Evolutionary conservation across 257 asterid species (phyloP).

Genomic region (Plantago elongata): DNA sequence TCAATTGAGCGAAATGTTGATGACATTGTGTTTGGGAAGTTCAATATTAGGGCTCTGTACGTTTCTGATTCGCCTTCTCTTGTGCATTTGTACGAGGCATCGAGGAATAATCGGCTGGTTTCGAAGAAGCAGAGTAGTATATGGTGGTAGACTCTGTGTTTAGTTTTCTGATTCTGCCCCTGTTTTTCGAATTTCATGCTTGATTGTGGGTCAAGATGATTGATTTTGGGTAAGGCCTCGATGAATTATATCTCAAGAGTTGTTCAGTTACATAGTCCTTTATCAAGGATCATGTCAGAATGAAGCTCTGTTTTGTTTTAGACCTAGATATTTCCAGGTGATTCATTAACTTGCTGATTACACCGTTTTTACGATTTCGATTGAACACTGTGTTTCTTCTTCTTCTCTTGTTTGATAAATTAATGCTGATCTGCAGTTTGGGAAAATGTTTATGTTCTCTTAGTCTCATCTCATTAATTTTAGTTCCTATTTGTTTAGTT

Average conservation of each 20-base stretch:
- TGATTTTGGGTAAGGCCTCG: not conserved
- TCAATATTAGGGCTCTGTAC: conserved; percentile 60
- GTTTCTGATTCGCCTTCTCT: conserved; percentile 76
- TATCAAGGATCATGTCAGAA: too few species aligned
- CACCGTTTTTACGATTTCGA: too few species aligned
- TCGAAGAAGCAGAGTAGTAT: conserved; percentile 75
- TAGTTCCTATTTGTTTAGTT: too few species aligned
- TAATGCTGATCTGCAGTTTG: too few species aligned
- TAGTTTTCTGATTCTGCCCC: conserved; percentile 86
- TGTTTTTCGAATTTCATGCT: conserved; percentile 57
- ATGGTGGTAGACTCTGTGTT: conserved; percentile 91
- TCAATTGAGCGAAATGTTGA: conserved; percentile 61
- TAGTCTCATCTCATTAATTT: too few species aligned
- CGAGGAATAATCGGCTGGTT: conserved; percentile 54
- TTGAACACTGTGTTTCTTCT: too few species aligned
- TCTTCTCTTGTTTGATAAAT: too few species aligned
- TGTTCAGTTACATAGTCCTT: not conserved
- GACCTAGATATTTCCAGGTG: too few species aligned
- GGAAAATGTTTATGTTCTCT: too few species aligned
- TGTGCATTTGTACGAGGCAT: conserved; percentile 85
- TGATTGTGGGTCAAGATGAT: not conserved
- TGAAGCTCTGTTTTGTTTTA: not conserved
- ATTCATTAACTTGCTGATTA: too few species aligned
- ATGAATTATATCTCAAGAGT: not conserved
- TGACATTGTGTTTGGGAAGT: conserved; percentile 81